Base-by-base conservation (phyloP, 176 grass and related monocot species). In the Oryza coarctata region DNA sequence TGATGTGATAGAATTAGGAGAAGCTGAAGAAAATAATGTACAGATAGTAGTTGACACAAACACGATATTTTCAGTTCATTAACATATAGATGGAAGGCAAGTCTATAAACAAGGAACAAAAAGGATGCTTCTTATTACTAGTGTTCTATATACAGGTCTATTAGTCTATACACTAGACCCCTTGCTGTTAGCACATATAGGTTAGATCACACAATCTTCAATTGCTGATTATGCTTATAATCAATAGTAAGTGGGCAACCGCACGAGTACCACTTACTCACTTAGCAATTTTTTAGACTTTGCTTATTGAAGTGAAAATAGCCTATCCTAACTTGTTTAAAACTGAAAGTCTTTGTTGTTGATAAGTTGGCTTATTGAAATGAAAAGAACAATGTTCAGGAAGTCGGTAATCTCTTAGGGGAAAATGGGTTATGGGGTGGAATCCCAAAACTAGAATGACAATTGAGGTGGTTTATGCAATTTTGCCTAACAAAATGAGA, bases 341-440 rank as follows among this genome's bases (percentile, higher is more conserved):
- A n/a, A n/a, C n/a, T n/a, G n/a, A n/a, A n/a, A n/a, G n/a, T n/a
- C n/a, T n/a, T n/a, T n/a, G n/a, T n/a, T n/a, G n/a, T n/a, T n/a
- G n/a, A n/a, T n/a, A n/a, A n/a, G n/a, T n/a, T n/a, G n/a, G 27
- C 6, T 67, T 79, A 79, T 33, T 7, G 2, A 31, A 75, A 35
- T 81, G 47, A 80, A 87, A 38, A 67, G 31, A 62, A 82, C 6
- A 75, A 68, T 81, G 45, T 68, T 86, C 14, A 75, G 7, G 4
- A 68, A 69, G 67, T 76, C 64, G 50, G 11, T 23, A 43, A 76
- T 70, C 12, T 62, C 10, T 63, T 63, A n/a, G 6, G 12, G 68
- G n/a, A n/a, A n/a, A n/a, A n/a, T n/a, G n/a, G n/a, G n/a, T n/a
- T n/a, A n/a, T n/a, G n/a, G n/a, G n/a, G n/a, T n/a, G n/a, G n/a